Percentiles rank a stretch among this genome's conserved stretches.
Evolutionary conservation across 257 asterid species (phyloP).

Genomic region (Nicotiana paniculata): DNA sequence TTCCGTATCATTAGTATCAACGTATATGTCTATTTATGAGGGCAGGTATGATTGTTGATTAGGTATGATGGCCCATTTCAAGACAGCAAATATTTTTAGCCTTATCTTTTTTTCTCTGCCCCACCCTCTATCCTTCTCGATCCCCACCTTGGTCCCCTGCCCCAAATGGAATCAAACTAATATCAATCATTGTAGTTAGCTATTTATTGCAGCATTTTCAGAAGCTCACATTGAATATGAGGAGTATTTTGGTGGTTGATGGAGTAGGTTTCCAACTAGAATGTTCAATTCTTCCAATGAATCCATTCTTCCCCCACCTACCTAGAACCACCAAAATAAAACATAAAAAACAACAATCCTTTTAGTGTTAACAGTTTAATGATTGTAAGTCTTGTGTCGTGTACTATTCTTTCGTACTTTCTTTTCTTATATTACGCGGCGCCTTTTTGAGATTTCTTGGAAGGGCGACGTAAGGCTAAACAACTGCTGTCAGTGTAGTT

Average conservation of each 20-base stretch:
- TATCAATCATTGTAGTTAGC: neutral
- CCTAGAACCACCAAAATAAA: too few relatives aligned
- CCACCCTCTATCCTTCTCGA: neutral
- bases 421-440: too few relatives aligned
- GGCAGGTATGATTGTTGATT: neutral
- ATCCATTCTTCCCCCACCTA: too few relatives aligned
- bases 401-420: too few relatives aligned
- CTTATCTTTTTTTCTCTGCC: neutral
- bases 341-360: too few relatives aligned
- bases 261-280: neutral
- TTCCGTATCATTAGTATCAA: neutral
- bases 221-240: neutral
- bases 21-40: neutral
- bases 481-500: too few relatives aligned
- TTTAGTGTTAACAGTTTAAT: too few relatives aligned
- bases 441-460: too few relatives aligned
- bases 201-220: neutral
- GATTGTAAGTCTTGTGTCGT: too few relatives aligned
- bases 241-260: neutral
- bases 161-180: neutral
- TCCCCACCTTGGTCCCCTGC: neutral
- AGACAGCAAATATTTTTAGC: neutral
- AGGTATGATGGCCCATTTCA: neutral
- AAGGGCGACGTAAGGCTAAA: too few relatives aligned
- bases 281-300: neutral